phyloP scores from a whole-genome alignment of 495 filamentous ascomycete genomes.

The Aspergillus bertholletiae region DNA sequence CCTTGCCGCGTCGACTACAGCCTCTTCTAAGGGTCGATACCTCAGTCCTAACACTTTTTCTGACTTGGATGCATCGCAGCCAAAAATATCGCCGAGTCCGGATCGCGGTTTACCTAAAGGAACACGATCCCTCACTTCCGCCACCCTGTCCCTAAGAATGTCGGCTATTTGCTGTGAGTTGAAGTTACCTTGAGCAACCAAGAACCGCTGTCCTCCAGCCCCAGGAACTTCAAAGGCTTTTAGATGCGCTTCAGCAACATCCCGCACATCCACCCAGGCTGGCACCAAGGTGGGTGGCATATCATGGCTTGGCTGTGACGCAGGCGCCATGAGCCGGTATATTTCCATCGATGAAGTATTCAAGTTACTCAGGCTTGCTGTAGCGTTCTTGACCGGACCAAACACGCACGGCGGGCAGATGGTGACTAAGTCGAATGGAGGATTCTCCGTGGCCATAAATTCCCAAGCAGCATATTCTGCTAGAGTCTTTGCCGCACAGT shows the following conservation, averaged over 20 bases:
- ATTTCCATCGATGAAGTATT: conserved; percentile 58
- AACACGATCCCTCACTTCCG: conserved; percentile 48
- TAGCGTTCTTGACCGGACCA: conserved; percentile 52
- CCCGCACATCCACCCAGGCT: conserved; percentile 54
- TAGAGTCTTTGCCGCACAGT: conserved; percentile 47
- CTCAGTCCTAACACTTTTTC: conserved; percentile 46
- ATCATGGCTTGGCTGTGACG: conserved; percentile 44
- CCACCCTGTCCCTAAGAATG: conserved; percentile 55
- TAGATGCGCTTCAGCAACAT: conserved; percentile 58
- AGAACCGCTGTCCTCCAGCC: conserved; percentile 59
- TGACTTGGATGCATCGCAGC: conserved; percentile 39
- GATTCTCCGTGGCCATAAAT: conserved; percentile 59
- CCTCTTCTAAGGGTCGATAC: conserved; percentile 43
- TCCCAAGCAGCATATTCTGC: conserved; percentile 63
- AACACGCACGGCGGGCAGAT: conserved; percentile 59
- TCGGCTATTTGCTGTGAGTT: conserved; percentile 53
- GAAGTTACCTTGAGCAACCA: conserved; percentile 52
- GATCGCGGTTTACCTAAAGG: conserved; percentile 35
- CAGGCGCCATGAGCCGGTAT: conserved; percentile 45
- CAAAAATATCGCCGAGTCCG: conserved; percentile 36
- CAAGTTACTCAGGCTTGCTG: conserved; percentile 45
- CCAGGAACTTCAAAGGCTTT: conserved; percentile 53
- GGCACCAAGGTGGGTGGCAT: conserved; percentile 47
- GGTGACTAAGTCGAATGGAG: conserved; percentile 58
- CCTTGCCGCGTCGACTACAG: conserved; percentile 44